phyloP scores from a whole-genome alignment of 441 rosid genomes.

The Gossypium schwendimanii region DNA sequence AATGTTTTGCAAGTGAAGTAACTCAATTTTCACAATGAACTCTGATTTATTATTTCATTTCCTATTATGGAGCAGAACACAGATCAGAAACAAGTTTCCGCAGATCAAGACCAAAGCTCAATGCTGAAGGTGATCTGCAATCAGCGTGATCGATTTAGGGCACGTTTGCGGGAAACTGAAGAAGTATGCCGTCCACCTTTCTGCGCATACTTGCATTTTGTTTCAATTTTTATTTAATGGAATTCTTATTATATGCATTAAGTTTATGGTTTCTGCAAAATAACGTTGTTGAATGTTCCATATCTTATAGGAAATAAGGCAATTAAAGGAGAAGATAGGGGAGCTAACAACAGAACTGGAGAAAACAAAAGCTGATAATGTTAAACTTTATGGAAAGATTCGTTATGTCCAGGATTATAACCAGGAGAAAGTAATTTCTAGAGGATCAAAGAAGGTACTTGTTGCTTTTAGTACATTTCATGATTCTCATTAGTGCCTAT shows the following conservation, averaged over 20 bases:
- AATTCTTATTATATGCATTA: neutral
- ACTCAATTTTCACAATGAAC: neutral
- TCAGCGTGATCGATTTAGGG: slow-evolving; percentile 93
- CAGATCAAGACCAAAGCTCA: slow-evolving; percentile 94
- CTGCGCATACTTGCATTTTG: neutral
- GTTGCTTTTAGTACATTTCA: slow-evolving; percentile 8
- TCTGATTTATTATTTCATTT: neutral
- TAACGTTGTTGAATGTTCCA: slow-evolving; percentile 9
- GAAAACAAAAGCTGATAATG: slow-evolving; percentile 92
- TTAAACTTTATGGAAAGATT: slow-evolving; percentile 89
- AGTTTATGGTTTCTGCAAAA: neutral
- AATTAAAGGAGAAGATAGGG: slow-evolving; percentile 80
- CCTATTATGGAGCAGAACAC: slow-evolving; percentile 39
- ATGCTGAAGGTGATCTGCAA: slow-evolving; percentile 98
- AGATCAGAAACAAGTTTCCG: slow-evolving; percentile 65
- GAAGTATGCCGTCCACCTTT: slow-evolving; percentile 46
- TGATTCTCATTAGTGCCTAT: slow-evolving; percentile 7
- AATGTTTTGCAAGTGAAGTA: neutral
- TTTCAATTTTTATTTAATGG: slow-evolving; percentile 5
- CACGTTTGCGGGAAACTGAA: slow-evolving; percentile 84
- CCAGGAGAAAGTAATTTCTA: slow-evolving; percentile 83
- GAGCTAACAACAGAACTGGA: slow-evolving; percentile 69
- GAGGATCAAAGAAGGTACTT: slow-evolving; percentile 85
- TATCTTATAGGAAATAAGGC: slow-evolving; percentile 66
- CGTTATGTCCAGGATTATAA: slow-evolving; percentile 96